Conservation (phyloP, 352 stramenopile species). For the Phytophthora tubulina region DNA sequence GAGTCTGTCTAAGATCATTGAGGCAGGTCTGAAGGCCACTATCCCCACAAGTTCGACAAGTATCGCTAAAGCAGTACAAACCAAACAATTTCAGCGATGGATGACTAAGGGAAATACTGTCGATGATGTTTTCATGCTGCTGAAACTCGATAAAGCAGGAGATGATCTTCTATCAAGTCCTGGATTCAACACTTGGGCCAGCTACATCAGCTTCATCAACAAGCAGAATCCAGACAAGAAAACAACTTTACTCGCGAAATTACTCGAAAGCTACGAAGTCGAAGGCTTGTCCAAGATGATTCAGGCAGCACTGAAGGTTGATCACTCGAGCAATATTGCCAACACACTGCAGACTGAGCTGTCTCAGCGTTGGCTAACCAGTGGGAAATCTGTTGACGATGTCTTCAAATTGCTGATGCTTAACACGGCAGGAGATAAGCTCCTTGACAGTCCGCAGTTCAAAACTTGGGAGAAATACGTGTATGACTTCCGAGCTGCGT, state of each 20-base stretch:
- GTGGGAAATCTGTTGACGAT: not conserved
- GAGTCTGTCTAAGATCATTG: not conserved
- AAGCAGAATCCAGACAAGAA: not conserved
- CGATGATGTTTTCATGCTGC: not conserved
- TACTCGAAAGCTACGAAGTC: not conserved
- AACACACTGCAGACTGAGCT: not conserved
- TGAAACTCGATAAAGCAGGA: not conserved
- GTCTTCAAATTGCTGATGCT: not conserved
- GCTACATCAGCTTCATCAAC: not conserved
- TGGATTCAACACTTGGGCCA: not conserved
- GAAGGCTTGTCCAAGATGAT: not conserved
- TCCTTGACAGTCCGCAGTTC: not conserved
- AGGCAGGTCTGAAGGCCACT: not conserved
- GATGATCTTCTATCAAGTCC: constrained; percentile 2
- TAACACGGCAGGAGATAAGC: not conserved
- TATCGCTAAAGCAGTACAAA: not conserved
- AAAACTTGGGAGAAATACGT: not conserved
- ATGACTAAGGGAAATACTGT: not conserved
- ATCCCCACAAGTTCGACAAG: not conserved
- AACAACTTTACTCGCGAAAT: not conserved
- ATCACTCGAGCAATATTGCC: not conserved
- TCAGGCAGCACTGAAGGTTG: not conserved
- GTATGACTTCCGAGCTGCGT: no score
- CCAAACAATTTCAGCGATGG: constrained; percentile 2
- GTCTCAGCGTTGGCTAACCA: not conserved